Percentiles rank a stretch among this genome's conserved stretches.
phyloP scores from a whole-genome alignment of 2,329 filamentous ascomycete genomes.

The Aureobasidium lini region DNA sequence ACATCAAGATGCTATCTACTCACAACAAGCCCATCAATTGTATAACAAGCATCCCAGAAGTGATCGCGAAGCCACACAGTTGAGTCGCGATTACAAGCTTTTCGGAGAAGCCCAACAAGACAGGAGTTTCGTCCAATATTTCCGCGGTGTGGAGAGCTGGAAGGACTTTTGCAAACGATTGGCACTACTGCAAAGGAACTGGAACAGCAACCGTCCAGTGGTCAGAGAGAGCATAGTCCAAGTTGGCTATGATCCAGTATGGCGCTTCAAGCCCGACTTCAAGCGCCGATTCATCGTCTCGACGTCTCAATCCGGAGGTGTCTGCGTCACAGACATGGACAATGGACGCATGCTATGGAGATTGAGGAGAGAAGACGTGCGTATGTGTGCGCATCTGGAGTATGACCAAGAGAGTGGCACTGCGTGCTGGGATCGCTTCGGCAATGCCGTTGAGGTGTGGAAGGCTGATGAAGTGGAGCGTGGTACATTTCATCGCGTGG shows the following conservation, averaged over 20 bases:
- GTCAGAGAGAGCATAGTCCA: slow-evolving; percentile 35
- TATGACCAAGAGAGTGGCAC: slow-evolving; percentile 37
- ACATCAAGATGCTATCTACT: slow-evolving; percentile 37
- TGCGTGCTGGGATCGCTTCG: slow-evolving; percentile 39
- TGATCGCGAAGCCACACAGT: slow-evolving; percentile 14
- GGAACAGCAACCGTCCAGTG: slow-evolving; percentile 28
- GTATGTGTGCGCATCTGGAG: slow-evolving; percentile 40
- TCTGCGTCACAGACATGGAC: slow-evolving; percentile 42
- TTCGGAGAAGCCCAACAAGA: slow-evolving; percentile 16
- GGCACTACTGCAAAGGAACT: slow-evolving; percentile 33
- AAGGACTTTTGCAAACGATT: slow-evolving; percentile 39
- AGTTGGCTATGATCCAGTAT: slow-evolving; percentile 35
- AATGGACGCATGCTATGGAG: slow-evolving; percentile 35
- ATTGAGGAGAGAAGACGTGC: slow-evolving; percentile 27
- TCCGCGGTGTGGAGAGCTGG: slow-evolving; percentile 32
- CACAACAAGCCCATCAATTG: slow-evolving; percentile 26
- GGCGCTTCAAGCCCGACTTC: slow-evolving; percentile 42
- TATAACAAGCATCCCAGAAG: not conserved
- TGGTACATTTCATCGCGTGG: slow-evolving; percentile 35
- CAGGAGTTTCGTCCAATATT: slow-evolving; percentile 28
- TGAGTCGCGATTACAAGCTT: slow-evolving; percentile 27
- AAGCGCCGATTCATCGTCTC: slow-evolving; percentile 40
- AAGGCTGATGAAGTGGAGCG: slow-evolving; percentile 29
- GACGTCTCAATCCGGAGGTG: slow-evolving; percentile 38
- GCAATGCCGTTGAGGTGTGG: slow-evolving; percentile 41